These are phyloP conservation scores for Piper betle DNA, from an alignment of 164 flowering plant species.

Conservation along the genomic window DNA sequence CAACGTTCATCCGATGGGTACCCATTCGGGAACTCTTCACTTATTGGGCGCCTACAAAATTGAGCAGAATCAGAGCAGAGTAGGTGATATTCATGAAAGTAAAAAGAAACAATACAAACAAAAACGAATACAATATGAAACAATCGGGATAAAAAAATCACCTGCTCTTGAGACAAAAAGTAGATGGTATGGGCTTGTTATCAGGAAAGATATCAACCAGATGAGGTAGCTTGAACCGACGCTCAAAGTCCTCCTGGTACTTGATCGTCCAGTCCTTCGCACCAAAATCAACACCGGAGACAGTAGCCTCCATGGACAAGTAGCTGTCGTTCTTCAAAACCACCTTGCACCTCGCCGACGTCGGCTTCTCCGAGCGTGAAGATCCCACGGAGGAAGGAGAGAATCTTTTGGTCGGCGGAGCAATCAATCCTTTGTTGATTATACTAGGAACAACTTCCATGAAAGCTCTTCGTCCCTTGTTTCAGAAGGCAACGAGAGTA, in stretches of 20 bases:
- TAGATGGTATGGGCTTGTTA: slow-evolving; percentile 50
- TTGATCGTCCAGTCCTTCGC: slow-evolving; percentile 69
- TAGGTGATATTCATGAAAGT: background rate
- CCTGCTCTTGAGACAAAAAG: slow-evolving; percentile 70
- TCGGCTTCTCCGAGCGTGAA: background rate
- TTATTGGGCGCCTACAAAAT: slow-evolving; percentile 43
- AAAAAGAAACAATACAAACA: background rate
- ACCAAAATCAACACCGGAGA: slow-evolving; percentile 25
- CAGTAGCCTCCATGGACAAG: slow-evolving; percentile 3
- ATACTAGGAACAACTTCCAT: slow-evolving; percentile 35
- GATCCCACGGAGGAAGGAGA: background rate
- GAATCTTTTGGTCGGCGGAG: slow-evolving; percentile 5
- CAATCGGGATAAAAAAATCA: background rate
- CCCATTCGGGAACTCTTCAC: slow-evolving; percentile 42
- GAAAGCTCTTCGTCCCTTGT: background rate
- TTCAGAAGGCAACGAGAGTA: no score
- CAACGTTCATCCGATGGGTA: slow-evolving; percentile 80
- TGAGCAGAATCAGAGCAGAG: background rate
- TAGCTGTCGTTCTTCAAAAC: background rate
- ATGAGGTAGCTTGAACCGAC: slow-evolving; percentile 59
- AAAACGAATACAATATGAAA: background rate
- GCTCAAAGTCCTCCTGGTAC: slow-evolving; percentile 53
- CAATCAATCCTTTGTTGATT: slow-evolving; percentile 13
- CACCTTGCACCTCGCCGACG: slow-evolving; percentile 1
- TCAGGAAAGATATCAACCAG: slow-evolving; percentile 47